Base-by-base conservation (phyloP, 495 filamentous ascomycete species). In the Podospora pseudocomata region DNA sequence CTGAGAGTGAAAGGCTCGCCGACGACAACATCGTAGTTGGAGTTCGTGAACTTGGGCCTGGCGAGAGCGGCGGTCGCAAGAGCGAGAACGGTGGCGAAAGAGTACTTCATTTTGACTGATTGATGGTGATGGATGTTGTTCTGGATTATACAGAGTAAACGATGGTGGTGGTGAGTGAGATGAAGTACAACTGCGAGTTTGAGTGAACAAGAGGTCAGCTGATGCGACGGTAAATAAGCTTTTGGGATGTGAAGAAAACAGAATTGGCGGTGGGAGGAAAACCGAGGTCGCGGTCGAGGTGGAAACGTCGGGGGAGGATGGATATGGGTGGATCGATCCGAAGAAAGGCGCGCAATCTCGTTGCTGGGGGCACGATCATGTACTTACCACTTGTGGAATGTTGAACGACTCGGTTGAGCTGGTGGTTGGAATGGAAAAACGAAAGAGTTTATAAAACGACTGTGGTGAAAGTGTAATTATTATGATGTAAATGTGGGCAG, bases 41-140 rank as follows among this genome's bases (percentile, higher is more conserved):
- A 74, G 78, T 84, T 84, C 78, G 76, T 79, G 72, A 84, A 63
- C n/a, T 60, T 60, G 60, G 74, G 68, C 70, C 74, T 69, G 63
- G 80, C 82, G 63, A 74, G 70, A 53, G 65, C 82, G 60, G 74
- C 65, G 65, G 80, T 77, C 63, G 78, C 77, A 70, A 84, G 71
- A 65, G 75, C 76, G 64, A 82, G 20, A 59, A 78, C 53, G 49
- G 78, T 63, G 59, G 71, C 65, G 64, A 79, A 26, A 58, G 75
- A 70, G 72, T 74, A 76, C 80, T 84, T 82, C 82, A 85, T 85
- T 65, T 73, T 84, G 77, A 63, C 66, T 67, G 55, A 49, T 49
- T 39, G 11, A 39, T 23, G 23, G 30, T 32, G 4, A 7, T 32
- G 30, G 39, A 68, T 63, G 59, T 65, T 63, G 59, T 65, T 53